Evolutionary conservation across 805 yeast genomes (phyloP), one percentile per base, ranked within the genome.

Genomic region (Cyberlindnera nakhonratchasimensis): DNA sequence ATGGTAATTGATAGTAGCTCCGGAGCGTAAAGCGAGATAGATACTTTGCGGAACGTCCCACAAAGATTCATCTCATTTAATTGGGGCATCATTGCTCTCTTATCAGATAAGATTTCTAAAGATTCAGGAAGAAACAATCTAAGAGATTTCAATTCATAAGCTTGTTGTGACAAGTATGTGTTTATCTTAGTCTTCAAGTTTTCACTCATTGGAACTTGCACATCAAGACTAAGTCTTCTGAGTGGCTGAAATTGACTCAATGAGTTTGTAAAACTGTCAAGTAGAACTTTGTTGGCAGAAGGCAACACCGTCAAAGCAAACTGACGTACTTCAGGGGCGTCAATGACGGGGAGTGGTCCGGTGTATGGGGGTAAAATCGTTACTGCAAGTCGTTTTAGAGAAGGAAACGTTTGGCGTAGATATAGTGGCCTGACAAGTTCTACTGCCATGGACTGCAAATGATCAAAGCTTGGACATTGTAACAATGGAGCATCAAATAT

Each of bases 401-500:
- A 12, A 5, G 34, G 34, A 12, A 31, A 31, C 3, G 20, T 18
- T 9, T 31, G 34, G 5, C 6, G 6, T 3, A 10, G 11, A 6
- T 10, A 5, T 9, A 31, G 12, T 31, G 34, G 34, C 20, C 34
- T 19, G 6, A 31, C 13, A 13, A 31, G 24, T 20, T 31, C 34
- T 6, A 31, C 6, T 20, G 34, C 20, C 34, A 31, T 31, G 23
- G 16, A 31, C 12, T 31, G 34, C 5, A 31, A 20, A 7, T 13
- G 7, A 4, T 10, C n/a, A 17, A 31, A 31, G 5, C 34, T 16
- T 13, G 34, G 23, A 20, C 34, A 31, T 12, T 13, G 19, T 17
- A 31, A 20, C 34, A 31, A 17, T 6, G 34, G 34, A 6, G 34
- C 34, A 20, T 31, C 34, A 20, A 31, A 31, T 6, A 18, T 20